Conservation (phyloP, 2,329 filamentous ascomycete species). For the Whalleya microplaca region DNA sequence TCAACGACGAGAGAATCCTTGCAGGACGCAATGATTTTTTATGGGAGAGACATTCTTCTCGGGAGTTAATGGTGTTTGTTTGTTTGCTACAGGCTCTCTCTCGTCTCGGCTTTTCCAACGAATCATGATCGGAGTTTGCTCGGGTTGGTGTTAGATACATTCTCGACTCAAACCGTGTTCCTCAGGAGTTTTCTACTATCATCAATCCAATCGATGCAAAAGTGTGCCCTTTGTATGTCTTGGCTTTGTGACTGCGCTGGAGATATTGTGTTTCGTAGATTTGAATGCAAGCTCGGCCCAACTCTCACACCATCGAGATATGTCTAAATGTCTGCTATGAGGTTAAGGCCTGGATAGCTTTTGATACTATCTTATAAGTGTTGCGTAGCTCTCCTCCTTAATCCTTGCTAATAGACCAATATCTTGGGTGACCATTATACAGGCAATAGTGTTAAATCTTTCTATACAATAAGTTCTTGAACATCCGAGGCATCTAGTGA, state of each 20-base stretch:
- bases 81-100: conserved; percentile 1
- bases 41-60: conserved; percentile 8
- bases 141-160: conserved; percentile 8
- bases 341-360: too few species aligned
- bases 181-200: neutral
- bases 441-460: too few species aligned
- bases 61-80: conserved; percentile 14
- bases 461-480: too few species aligned
- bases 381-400: too few species aligned
- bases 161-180: neutral
- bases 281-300: neutral
- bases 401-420: too few species aligned
- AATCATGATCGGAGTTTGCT: conserved; percentile 12
- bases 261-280: neutral
- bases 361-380: too few species aligned
- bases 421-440: too few species aligned
- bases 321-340: too few species aligned
- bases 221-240: neutral
- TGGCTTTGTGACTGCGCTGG: neutral
- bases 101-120: conserved; percentile 1
- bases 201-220: neutral
- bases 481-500: too few species aligned
- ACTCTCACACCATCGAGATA: neutral
- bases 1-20: neutral
- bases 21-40: conserved; percentile 9